These are phyloP conservation scores for Coemansia sp. DNA, from an alignment of 192 early-diverging fungal genomes.

Conservation along the genomic window DNA sequence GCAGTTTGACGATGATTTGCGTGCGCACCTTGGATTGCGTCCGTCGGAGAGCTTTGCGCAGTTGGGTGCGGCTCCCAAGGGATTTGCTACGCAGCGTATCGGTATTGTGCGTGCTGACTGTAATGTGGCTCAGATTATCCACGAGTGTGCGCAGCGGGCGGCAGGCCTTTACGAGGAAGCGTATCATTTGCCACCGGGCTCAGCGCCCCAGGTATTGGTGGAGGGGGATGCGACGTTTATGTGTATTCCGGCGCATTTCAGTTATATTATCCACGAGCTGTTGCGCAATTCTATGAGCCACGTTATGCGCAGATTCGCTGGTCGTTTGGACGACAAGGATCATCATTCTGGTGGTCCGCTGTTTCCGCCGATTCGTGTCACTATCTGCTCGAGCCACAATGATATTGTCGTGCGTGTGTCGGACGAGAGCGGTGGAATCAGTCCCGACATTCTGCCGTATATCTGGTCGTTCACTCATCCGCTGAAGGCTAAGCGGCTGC, in stretches of 20 bases:
- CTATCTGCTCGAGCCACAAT: conserved; percentile 70
- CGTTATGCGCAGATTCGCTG: conserved; percentile 60
- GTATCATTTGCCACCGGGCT: conserved; percentile 44
- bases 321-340: conserved; percentile 12
- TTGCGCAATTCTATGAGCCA: conserved; percentile 81
- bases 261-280: conserved; percentile 91
- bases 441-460: conserved; percentile 58
- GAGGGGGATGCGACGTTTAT: conserved; percentile 81
- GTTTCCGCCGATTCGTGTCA: conserved; percentile 83
- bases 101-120: conserved; percentile 50
- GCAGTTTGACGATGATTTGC: conserved; percentile 55
- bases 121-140: conserved; percentile 51
- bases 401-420: conserved; percentile 90
- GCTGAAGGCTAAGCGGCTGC: conserved; percentile 58
- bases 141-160: conserved; percentile 47
- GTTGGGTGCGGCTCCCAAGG: conserved; percentile 46
- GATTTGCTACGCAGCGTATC: conserved; percentile 56
- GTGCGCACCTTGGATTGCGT: conserved; percentile 22
- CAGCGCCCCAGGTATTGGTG: conserved; percentile 70
- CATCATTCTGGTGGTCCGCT: conserved; percentile 6
- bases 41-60: conserved; percentile 41
- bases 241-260: conserved; percentile 94
- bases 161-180: conserved; percentile 48
- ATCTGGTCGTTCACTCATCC: conserved; percentile 83
- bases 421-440: conserved; percentile 91